Conservation (phyloP, 2,329 filamentous ascomycete genomes). For the Verticillium zaregamsianum region DNA sequence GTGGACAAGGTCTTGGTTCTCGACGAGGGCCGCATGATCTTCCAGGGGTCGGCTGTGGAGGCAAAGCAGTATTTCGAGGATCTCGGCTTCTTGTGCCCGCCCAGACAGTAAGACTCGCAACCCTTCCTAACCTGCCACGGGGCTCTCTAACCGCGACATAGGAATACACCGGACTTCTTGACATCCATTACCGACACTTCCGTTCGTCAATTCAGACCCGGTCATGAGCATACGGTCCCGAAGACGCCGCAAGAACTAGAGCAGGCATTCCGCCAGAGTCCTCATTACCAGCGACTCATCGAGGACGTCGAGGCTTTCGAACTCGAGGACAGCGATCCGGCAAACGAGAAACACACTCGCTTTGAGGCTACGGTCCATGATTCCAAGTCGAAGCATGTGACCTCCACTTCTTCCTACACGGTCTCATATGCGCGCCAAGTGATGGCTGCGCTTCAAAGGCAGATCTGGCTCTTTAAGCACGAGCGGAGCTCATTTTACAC, state of each 20-base stretch:
- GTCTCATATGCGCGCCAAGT: conserved; percentile 72
- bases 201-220: conserved; percentile 63
- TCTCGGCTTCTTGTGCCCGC: conserved; percentile 64
- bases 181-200: conserved; percentile 69
- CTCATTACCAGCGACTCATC: conserved; percentile 55
- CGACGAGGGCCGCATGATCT: conserved; percentile 74
- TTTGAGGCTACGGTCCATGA: conserved; percentile 64
- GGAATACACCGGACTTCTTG: conserved; percentile 63
- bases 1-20: conserved; percentile 74
- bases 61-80: conserved; percentile 63
- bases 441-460: conserved; percentile 61
- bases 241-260: conserved; percentile 66
- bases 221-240: conserved; percentile 62
- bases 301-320: conserved; percentile 52
- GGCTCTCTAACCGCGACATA: no score
- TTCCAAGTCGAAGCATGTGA: conserved; percentile 63
- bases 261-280: conserved; percentile 53
- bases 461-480: conserved; percentile 40
- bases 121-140: no score
- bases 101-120: conserved; percentile 39
- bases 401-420: conserved; percentile 70
- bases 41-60: conserved; percentile 57
- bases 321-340: conserved; percentile 39
- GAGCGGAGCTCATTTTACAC: conserved; percentile 65
- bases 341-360: conserved; percentile 56